Conservation (phyloP, 345 rosid species). For the Capsella bursapastoris region DNA sequence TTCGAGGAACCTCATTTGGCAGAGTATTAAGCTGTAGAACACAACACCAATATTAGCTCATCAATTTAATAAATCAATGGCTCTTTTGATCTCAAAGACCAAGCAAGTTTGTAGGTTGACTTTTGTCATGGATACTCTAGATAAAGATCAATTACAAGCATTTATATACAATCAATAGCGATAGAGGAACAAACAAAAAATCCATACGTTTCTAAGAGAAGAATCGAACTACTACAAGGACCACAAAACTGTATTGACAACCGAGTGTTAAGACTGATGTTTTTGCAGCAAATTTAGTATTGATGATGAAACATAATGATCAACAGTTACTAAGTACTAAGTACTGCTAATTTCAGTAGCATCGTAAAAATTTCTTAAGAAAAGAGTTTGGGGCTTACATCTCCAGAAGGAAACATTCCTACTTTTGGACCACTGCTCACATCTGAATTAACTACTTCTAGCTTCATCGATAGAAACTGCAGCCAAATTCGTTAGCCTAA, state of each 20-base stretch:
- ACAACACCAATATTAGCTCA: conserved; percentile 16
- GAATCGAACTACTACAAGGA: neutral
- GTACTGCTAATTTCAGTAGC: neutral
- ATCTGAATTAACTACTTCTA: conserved; percentile 82
- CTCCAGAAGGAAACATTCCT: conserved; percentile 70
- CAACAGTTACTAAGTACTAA: neutral
- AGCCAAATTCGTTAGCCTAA: neutral
- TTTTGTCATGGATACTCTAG: neutral
- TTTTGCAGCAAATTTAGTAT: neutral
- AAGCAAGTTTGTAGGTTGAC: neutral
- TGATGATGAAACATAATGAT: neutral
- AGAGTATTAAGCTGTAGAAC: conserved; percentile 50
- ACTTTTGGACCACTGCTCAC: conserved; percentile 52
- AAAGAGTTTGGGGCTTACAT: conserved; percentile 54
- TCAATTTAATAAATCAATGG: neutral
- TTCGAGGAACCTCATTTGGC: conserved; percentile 58
- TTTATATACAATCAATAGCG: neutral
- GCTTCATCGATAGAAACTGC: conserved; percentile 93
- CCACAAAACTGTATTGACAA: neutral
- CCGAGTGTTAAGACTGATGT: neutral
- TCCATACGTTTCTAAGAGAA: neutral
- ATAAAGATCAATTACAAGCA: neutral
- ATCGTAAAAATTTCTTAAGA: neutral
- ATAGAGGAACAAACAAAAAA: neutral
- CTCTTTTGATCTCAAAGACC: neutral